phyloP scores from a whole-genome alignment of 805 yeast genomes.

The Metschnikowia continentalis region DNA sequence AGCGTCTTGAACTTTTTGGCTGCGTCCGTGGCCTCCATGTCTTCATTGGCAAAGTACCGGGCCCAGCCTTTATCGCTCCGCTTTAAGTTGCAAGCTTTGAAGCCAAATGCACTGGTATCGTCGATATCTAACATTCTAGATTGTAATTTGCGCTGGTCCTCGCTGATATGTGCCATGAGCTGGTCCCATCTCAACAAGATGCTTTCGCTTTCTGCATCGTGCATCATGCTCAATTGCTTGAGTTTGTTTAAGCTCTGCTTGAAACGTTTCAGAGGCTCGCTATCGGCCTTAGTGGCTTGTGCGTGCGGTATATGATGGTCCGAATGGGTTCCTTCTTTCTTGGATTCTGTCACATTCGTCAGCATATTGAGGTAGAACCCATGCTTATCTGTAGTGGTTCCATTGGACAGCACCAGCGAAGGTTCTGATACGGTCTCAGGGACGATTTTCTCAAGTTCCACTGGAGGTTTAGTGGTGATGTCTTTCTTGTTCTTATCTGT shows the following conservation, averaged over 20 bases:
- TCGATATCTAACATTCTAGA: background rate
- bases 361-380: conserved; percentile 40
- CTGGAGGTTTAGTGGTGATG: conserved; percentile 26
- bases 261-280: conserved; percentile 1
- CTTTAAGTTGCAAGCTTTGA: conserved; percentile 35
- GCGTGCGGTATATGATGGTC: background rate
- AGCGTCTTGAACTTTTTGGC: conserved; percentile 11
- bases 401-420: conserved; percentile 11
- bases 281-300: background rate
- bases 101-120: conserved; percentile 30
- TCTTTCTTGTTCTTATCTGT: background rate
- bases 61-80: conserved; percentile 13
- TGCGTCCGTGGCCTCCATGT: conserved; percentile 11
- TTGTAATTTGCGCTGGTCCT: conserved; percentile 9
- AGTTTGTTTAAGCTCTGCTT: conserved; percentile 24
- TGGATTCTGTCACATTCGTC: background rate
- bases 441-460: conserved; percentile 38
- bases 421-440: background rate
- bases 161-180: conserved; percentile 32
- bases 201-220: conserved; percentile 39
- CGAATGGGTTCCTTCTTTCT: background rate
- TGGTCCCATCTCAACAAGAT: conserved; percentile 44
- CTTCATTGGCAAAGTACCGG: conserved; percentile 17
- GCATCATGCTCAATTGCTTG: conserved; percentile 37
- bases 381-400: conserved; percentile 41